Evolutionary conservation across 2,329 filamentous ascomycete species (phyloP).

Genomic region (Penicillium sp.): DNA sequence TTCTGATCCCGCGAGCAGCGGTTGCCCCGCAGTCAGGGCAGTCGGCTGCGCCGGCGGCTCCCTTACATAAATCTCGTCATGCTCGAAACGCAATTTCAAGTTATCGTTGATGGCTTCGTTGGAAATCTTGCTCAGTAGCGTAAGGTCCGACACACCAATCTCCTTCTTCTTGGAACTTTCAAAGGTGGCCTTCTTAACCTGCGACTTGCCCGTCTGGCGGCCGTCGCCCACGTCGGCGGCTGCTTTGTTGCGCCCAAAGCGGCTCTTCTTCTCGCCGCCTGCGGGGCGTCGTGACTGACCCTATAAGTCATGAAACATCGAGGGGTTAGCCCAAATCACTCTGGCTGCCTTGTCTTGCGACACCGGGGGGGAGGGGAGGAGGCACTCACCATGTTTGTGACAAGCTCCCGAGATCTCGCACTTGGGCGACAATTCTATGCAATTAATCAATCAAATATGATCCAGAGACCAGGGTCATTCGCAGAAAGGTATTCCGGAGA

Average conservation of each 20-base stretch:
- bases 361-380: neutral
- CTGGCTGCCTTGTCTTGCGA: slow-evolving; percentile 3
- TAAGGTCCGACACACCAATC: slow-evolving; percentile 96
- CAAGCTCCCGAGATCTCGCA: slow-evolving; percentile 35
- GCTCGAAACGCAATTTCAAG: slow-evolving; percentile 95
- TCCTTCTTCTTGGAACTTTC: slow-evolving; percentile 99
- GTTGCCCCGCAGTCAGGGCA: slow-evolving; percentile 21
- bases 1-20: slow-evolving; percentile 19
- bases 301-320: slow-evolving; percentile 28
- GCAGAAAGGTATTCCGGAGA: slow-evolving; percentile 6
- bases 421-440: slow-evolving; percentile 33
- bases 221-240: slow-evolving; percentile 48
- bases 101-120: slow-evolving; percentile 99
- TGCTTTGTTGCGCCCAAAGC: slow-evolving; percentile 48
- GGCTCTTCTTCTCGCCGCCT: slow-evolving; percentile 49
- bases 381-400: slow-evolving; percentile 20
- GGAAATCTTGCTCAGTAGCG: slow-evolving; percentile 95
- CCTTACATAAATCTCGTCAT: slow-evolving; percentile 88
- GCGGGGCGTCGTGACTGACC: slow-evolving; percentile 50
- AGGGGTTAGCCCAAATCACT: slow-evolving; percentile 23
- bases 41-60: slow-evolving; percentile 17
- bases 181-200: slow-evolving; percentile 94
- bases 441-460: slow-evolving; percentile 30
- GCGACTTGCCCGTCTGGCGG: slow-evolving; percentile 58
- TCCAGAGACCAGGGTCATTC: slow-evolving; percentile 6